Base-by-base conservation (phyloP, 73 alveolate genomes). In the Diophrys sp. region DNA sequence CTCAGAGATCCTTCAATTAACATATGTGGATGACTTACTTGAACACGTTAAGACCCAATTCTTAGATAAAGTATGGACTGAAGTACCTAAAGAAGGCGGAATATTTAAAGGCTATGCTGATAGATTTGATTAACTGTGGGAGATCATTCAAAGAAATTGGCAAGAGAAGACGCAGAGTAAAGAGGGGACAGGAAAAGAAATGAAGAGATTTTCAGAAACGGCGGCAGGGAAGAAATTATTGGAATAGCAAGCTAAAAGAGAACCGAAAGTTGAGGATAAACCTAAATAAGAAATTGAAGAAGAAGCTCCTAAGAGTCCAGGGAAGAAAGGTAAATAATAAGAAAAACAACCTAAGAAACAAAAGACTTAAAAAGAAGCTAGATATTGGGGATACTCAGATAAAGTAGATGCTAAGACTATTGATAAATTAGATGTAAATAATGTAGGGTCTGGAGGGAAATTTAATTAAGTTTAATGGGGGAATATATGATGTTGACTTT, bases 11-110 rank as follows among this genome's bases (percentile, higher is more conserved):
- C 87, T 85, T 77, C 88, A 92, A 54, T 77, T 95, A 26, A 57
- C 88, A 81, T 87, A 79, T 75, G 93, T 93, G 2, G 99, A 95
- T 62, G 92, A 92, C 29, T 71, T 95, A 56, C 87, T 95, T 33
- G 97, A 94, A 53, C 18, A 79, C 69, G 89, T 91, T 33, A 70
- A 87, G 77, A 74, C 75, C 24, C 95, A 89, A 68, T 95, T 92
- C 78, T 83, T 79, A 32, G 77, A 56, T 44, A 92, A 89, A 56
- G 87, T 87, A 29, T 73, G 79, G n/a, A 93, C 95, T 11, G 74
- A 73, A 73, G 70, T 87, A 33, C 73, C 88, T 14, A 56, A 54
- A 25, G 73, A 78, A 44, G 77, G 85, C 0, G 85, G 79, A 5
- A 78, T 89, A 14, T 79, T 66, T 53, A 1, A 33, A 25, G 31